Conservation (phyloP, 2,329 filamentous ascomycete species). For the Grosmannia clavigera region DNA sequence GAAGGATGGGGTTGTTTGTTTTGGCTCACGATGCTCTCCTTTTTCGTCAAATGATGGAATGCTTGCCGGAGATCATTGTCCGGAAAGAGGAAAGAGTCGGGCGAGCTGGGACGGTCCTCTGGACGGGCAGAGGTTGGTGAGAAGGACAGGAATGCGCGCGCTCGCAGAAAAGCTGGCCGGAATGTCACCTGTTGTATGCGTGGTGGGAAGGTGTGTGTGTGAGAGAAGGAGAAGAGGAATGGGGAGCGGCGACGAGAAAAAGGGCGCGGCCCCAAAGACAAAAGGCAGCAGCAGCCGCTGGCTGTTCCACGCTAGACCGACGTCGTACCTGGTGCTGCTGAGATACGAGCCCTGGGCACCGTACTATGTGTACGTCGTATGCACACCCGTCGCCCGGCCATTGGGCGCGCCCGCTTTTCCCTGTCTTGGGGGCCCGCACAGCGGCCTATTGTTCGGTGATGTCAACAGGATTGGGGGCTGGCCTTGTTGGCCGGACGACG, state of each 20-base stretch:
- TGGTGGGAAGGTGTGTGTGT: background rate
- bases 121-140: too few species aligned
- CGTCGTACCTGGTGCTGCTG: background rate
- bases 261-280: background rate
- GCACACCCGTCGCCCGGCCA: background rate
- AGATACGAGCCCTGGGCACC: background rate
- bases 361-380: background rate
- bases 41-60: background rate
- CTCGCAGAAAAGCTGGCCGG: background rate
- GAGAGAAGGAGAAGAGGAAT: background rate
- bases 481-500: constrained; percentile 9
- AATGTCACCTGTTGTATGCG: background rate
- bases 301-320: background rate
- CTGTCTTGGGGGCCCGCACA: background rate
- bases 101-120: too few species aligned
- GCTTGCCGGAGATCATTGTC: background rate
- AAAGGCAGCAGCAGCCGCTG: background rate
- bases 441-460: constrained; percentile 4
- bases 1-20: background rate
- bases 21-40: background rate
- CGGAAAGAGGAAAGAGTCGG: background rate
- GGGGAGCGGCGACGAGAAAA: background rate
- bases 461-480: constrained; percentile 9
- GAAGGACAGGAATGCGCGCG: too few species aligned
- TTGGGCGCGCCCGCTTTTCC: background rate